Conservation (phyloP, 768 basidiomycete genomes). For the Termitomyces sp. region DNA sequence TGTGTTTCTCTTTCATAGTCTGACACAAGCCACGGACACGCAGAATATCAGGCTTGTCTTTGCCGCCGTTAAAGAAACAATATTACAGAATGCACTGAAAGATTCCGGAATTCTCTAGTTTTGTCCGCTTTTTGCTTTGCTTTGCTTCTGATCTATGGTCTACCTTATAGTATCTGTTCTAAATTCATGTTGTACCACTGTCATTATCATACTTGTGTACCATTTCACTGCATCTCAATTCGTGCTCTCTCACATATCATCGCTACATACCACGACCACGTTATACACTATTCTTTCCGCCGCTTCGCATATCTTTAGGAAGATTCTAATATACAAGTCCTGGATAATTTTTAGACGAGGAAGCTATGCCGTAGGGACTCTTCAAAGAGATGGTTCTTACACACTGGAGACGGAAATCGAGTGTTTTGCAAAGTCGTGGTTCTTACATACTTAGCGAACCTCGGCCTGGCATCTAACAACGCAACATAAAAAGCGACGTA, state of each 20-base stretch:
- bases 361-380: no score
- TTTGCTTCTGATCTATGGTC: background rate
- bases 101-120: slow-evolving; percentile 12
- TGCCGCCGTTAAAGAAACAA: slow-evolving; percentile 13
- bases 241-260: background rate
- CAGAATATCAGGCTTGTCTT: slow-evolving; percentile 12
- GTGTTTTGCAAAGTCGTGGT: no score
- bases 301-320: no score
- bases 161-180: background rate
- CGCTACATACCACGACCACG: slow-evolving; percentile 2
- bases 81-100: slow-evolving; percentile 11
- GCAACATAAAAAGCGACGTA: no score
- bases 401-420: no score
- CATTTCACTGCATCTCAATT: background rate
- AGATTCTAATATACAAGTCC: no score
- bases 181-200: background rate
- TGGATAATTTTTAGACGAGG: no score
- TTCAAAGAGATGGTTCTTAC: no score
- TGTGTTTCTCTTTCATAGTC: background rate
- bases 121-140: background rate
- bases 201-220: background rate
- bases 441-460: no score
- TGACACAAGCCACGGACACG: slow-evolving; percentile 16
- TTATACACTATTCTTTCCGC: no score
- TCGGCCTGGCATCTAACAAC: no score